phyloP scores from a whole-genome alignment of 2,329 filamentous ascomycete genomes.

The Beauveria varroae region DNA sequence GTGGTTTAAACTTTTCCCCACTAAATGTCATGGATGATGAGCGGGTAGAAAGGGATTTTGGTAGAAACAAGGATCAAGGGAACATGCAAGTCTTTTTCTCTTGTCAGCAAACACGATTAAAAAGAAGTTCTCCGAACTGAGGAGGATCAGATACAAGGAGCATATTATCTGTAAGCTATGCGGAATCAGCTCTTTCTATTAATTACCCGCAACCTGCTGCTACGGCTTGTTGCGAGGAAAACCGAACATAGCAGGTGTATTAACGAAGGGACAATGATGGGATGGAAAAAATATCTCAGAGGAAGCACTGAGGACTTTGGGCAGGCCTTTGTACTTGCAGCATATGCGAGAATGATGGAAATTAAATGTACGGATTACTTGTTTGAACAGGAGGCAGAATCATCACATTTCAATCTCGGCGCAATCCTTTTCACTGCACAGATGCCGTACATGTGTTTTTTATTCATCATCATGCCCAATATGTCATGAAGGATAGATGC shows the following conservation, averaged over 20 bases:
- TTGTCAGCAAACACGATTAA: background rate
- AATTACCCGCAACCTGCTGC: background rate
- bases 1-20: slow-evolving; percentile 41
- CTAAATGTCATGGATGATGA: background rate
- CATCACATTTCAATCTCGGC: background rate
- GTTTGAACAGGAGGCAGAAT: background rate
- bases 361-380: background rate
- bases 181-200: background rate
- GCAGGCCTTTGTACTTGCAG: background rate
- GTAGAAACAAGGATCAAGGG: background rate
- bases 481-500: background rate
- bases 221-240: background rate
- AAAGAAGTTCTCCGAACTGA: too few species aligned
- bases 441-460: background rate
- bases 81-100: background rate
- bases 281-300: background rate
- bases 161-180: background rate
- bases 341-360: background rate
- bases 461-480: background rate
- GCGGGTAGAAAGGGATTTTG: background rate
- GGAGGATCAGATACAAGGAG: background rate
- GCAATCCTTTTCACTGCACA: too few species aligned
- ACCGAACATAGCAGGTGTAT: background rate
- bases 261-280: background rate
- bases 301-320: background rate